Evolutionary conservation across 306 rosid genomes (phyloP), one percentile per base, ranked within the genome.

Genomic region (Fragaria ananassa): DNA sequence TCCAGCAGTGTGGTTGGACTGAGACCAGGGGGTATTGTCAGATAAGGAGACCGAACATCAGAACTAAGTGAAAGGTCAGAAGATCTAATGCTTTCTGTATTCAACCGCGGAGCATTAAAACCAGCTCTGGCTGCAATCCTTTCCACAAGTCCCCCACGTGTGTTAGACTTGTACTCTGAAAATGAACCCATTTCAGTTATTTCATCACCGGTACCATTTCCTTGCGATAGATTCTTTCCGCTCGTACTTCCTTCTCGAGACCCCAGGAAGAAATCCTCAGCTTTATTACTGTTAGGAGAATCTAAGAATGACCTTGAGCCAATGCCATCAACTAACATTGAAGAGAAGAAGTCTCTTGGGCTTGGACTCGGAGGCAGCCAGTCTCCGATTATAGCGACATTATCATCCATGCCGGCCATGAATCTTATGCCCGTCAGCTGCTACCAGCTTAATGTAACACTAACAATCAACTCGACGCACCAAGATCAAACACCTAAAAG

Each of bases 41-140:
- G 79, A 86, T 89, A 90, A 82, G 98, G 87, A 79, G 98, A 91
- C 69, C 80, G 89, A 71, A 76, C 15, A 39, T 91, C 91, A 1
- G 96, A 73, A 83, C 84, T 80, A 18, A 83, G 79, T 4, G 96
- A 82, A 71, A 82, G 88, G 58, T 91, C 96, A 39, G 95, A 76
- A 31, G 95, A 86, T 90, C 93, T 89, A 81, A 94, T 90, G 86
- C 90, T 70, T 71, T 94, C 89, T 3, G 98, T 94, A 73, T 88
- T 94, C 88, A 94, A 82, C 86, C 92, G 88, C 0, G 98, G 98
- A 71, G 98, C 98, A 84, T 94, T 94, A 77, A 94, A 94, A 54
- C 98, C 98, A 67, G 97, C 90, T 79, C 98, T 83, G 56, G 96
- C 97, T 57, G 98, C 98, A 37, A 91, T 88, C 80, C 98, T 87